Evolutionary conservation across 2,329 filamentous ascomycete genomes (phyloP).

Genomic region (Pseudogymnoascus sp.): DNA sequence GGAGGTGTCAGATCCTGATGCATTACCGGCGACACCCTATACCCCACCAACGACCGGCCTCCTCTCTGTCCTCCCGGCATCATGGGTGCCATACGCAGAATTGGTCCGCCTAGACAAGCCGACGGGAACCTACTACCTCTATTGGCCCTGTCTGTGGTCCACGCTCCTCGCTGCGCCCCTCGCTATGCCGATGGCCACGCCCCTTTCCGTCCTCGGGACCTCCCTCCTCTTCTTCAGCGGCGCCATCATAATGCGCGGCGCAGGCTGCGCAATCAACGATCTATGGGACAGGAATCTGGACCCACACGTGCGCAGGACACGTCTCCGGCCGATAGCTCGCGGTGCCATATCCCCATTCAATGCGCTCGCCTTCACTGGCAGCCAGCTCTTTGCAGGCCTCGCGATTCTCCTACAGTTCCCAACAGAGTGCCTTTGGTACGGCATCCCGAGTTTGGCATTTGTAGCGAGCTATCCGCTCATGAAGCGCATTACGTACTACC

Average conservation of each 20-base stretch:
- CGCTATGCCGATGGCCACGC: constrained; percentile 49
- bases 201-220: constrained; percentile 54
- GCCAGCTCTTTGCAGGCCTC: constrained; percentile 64
- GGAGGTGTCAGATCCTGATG: background rate
- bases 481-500: constrained; percentile 81
- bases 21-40: constrained; percentile 36
- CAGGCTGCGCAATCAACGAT: constrained; percentile 84
- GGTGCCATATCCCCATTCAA: constrained; percentile 64
- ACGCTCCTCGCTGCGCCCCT: constrained; percentile 72
- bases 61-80: constrained; percentile 57
- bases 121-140: constrained; percentile 74
- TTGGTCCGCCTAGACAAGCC: constrained; percentile 76
- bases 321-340: constrained; percentile 71
- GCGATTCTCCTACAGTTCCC: constrained; percentile 71
- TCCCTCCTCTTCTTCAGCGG: constrained; percentile 64
- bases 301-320: constrained; percentile 66
- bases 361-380: constrained; percentile 66
- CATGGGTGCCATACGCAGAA: constrained; percentile 74
- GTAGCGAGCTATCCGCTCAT: constrained; percentile 73
- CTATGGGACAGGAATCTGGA: constrained; percentile 85
- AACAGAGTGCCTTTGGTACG: constrained; percentile 64
- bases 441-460: constrained; percentile 62
- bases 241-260: constrained; percentile 76
- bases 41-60: constrained; percentile 62
- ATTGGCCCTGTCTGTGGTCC: constrained; percentile 78